These are phyloP conservation scores for Trichoderma afroharzianum DNA, from an alignment of 2,329 filamentous ascomycete species.

Conservation along the genomic window DNA sequence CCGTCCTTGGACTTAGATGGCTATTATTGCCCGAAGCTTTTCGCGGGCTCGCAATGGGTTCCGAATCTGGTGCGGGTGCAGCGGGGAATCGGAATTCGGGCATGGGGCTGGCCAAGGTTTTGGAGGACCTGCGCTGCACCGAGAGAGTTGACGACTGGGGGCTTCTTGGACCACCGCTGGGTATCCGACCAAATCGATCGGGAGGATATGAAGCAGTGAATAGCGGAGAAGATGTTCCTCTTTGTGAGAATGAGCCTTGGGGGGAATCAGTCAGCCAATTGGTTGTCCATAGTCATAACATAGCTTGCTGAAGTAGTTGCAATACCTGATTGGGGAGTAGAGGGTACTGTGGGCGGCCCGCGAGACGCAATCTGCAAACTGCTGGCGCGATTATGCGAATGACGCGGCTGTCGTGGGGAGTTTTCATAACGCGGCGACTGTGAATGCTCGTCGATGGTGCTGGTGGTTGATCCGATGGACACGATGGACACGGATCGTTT, in stretches of 20 bases:
- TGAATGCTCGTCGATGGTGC: constrained; percentile 44
- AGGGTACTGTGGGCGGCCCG: constrained; percentile 42
- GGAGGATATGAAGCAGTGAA: constrained; percentile 55
- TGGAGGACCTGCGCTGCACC: constrained; percentile 38
- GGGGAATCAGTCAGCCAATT: constrained; percentile 5
- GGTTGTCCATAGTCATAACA: neutral
- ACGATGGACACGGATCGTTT: constrained; percentile 79
- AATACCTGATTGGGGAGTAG: constrained; percentile 38
- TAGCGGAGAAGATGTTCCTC: constrained; percentile 48
- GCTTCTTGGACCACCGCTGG: constrained; percentile 40
- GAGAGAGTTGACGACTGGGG: constrained; percentile 43
- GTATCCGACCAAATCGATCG: constrained; percentile 42
- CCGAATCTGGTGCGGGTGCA: constrained; percentile 39
- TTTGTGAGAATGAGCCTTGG: constrained; percentile 27
- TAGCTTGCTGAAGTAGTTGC: neutral
- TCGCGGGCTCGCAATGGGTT: constrained; percentile 29
- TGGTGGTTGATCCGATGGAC: constrained; percentile 61
- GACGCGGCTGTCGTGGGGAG: constrained; percentile 44
- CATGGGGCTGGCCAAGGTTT: constrained; percentile 42
- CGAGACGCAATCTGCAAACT: constrained; percentile 67
- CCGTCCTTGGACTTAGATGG: constrained; percentile 38
- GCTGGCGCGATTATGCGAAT: constrained; percentile 67
- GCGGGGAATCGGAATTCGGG: constrained; percentile 58
- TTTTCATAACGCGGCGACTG: constrained; percentile 41
- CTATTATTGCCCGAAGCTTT: constrained; percentile 38